Conservation (phyloP, 768 basidiomycete species). For the Leccinum sublutescens region DNA sequence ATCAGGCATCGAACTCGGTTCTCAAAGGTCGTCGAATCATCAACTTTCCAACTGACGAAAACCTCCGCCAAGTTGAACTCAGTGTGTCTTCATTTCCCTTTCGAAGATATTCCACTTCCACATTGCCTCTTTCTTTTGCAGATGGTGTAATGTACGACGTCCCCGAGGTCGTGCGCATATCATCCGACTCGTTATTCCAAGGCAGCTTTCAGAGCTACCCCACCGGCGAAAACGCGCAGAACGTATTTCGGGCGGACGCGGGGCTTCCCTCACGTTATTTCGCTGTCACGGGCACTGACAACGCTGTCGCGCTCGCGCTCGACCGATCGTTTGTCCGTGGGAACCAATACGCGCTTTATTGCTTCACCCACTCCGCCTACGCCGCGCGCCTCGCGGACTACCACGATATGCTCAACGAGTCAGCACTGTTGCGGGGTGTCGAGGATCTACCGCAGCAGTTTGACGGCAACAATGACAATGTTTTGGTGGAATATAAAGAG, state of each 20-base stretch:
- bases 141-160: constrained; percentile 1
- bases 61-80: neutral
- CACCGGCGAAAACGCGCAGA: neutral
- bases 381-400: constrained; percentile 2
- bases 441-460: constrained; percentile 1
- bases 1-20: neutral
- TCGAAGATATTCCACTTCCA: neutral
- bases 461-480: neutral
- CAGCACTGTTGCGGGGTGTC: neutral
- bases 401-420: constrained; percentile 2
- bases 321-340: neutral
- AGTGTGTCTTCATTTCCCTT: neutral
- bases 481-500: neutral
- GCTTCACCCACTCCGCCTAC: neutral
- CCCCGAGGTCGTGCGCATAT: neutral
- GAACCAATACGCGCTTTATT: constrained; percentile 6
- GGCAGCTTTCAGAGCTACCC: constrained; percentile 1
- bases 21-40: constrained; percentile 5
- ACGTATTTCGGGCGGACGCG: neutral
- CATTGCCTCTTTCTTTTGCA: neutral
- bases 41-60: neutral
- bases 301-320: neutral
- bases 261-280: constrained; percentile 3
- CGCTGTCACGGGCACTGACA: constrained; percentile 5
- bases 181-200: neutral